Percentiles rank a stretch among this genome's conserved stretches.
phyloP scores from a whole-genome alignment of 78 protist species.

The Monosiga brevicollis region DNA sequence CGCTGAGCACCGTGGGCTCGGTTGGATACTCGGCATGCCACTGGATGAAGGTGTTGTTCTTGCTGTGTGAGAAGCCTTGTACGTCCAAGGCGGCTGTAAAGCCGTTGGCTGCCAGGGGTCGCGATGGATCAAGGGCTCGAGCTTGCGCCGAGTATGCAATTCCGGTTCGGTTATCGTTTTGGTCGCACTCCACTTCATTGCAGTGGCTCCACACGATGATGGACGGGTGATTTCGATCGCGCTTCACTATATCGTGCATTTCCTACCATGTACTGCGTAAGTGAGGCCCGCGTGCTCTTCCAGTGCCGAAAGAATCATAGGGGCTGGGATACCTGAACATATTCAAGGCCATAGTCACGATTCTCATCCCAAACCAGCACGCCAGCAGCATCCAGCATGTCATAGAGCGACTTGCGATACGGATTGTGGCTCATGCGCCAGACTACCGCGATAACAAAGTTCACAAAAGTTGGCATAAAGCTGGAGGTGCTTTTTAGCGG shows the following conservation, averaged over 20 bases:
- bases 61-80: neutral
- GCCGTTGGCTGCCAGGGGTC: too few species aligned
- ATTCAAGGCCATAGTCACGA: neutral
- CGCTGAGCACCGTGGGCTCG: neutral
- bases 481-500: too few species aligned
- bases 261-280: too few species aligned
- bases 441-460: too few species aligned
- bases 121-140: too few species aligned
- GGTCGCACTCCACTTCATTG: conserved; percentile 22
- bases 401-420: neutral
- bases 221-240: conserved; percentile 10
- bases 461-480: too few species aligned
- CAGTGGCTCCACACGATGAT: conserved; percentile 17
- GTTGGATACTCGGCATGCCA: neutral
- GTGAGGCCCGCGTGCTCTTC: too few species aligned
- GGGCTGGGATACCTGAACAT: too few species aligned
- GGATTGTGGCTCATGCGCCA: conserved; percentile 20
- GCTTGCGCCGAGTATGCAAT: too few species aligned
- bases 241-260: conserved; percentile 8
- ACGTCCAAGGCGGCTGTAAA: too few species aligned
- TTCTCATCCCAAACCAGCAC: conserved; percentile 25
- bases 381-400: conserved; percentile 2
- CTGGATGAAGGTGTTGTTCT: neutral
- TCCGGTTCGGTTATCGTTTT: neutral
- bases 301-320: too few species aligned